Base-by-base conservation (phyloP, 768 basidiomycete genomes). In the Boletus tomentosulus region DNA sequence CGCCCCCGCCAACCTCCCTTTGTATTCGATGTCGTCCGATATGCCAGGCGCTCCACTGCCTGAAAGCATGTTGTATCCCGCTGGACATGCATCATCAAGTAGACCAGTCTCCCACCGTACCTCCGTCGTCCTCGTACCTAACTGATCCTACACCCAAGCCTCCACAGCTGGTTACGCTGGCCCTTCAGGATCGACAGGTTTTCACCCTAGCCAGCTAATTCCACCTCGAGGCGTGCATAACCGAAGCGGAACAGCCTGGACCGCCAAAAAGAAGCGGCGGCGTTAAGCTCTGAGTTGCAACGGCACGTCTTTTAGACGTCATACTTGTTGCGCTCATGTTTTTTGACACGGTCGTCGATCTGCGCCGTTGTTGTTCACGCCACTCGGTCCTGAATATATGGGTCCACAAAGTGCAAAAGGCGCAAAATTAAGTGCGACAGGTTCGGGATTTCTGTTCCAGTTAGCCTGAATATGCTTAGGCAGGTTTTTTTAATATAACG, bases 341-440 rank as follows among this genome's bases (percentile, higher is more conserved):
- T 45, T 24, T 49, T 63, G 46, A 64, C 58, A 46, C 30, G 41
- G n/a, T 42, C 41, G 30, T 49, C 50, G 13, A 46, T 48, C 50
- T 44, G 50, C 46, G 7, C 47, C 50, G 56, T 22, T 25, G 51
- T 25, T 19, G 19, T 19, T 30, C 4, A 15, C 24, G 42, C 25
- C 48, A 45, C 45, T 44, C 28, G 30, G 22, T 55, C 43, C 37
- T 48, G 47, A 54, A 41, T 50, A 55, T 57, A 37, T 51, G 53
- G 38, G 49, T 48, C 41, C 51, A 45, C 63, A 89, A 89, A 91
- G 69, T 92, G 89, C 69, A 92, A 91, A 69, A 74, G 89, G 61
- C 80, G 89, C 41, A 92, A 92, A 77, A 91, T 92, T 70, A 88
- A 87, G 66, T 92, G 90, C 70, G 88, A 92, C 74, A 87, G 87